Conservation (phyloP, 495 filamentous ascomycete species). For the Trichoderma virens region DNA sequence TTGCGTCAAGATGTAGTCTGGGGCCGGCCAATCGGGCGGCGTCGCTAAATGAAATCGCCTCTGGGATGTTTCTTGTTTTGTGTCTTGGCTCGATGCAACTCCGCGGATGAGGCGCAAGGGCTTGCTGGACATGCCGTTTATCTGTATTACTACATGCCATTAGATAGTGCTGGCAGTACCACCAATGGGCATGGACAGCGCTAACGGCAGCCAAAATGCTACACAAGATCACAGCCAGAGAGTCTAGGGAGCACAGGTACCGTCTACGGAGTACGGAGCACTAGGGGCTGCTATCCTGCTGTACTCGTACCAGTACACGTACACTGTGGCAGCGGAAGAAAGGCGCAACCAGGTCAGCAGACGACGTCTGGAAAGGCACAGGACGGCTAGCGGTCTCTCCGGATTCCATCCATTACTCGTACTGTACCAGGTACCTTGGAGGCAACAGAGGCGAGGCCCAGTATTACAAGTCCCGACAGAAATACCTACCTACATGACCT, state of each 20-base stretch:
- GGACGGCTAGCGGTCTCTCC: too few relatives aligned
- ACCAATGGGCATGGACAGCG: not conserved
- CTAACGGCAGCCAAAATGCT: not conserved
- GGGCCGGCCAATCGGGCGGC: not conserved
- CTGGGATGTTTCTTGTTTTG: not conserved
- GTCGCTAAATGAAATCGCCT: not conserved
- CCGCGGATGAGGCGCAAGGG: slow-evolving; percentile 6
- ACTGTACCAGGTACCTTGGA: not conserved
- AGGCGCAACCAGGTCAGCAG: not conserved
- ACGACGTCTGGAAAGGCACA: not conserved
- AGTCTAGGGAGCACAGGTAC: too few relatives aligned
- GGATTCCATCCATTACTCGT: too few relatives aligned
- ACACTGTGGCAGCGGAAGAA: not conserved
- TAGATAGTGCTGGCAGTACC: not conserved
- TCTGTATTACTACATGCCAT: not conserved
- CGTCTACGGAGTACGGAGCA: too few relatives aligned
- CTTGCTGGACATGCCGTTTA: not conserved
- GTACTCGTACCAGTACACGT: not conserved
- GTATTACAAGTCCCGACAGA: too few relatives aligned
- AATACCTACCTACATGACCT: not conserved
- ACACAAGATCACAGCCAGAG: not conserved
- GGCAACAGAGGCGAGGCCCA: too few relatives aligned
- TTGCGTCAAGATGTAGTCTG: not conserved
- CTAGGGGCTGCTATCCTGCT: too few relatives aligned
- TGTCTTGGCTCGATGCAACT: slow-evolving; percentile 5